Conservation (phyloP, 2,329 filamentous ascomycete genomes). For the Fusarium sp. region DNA sequence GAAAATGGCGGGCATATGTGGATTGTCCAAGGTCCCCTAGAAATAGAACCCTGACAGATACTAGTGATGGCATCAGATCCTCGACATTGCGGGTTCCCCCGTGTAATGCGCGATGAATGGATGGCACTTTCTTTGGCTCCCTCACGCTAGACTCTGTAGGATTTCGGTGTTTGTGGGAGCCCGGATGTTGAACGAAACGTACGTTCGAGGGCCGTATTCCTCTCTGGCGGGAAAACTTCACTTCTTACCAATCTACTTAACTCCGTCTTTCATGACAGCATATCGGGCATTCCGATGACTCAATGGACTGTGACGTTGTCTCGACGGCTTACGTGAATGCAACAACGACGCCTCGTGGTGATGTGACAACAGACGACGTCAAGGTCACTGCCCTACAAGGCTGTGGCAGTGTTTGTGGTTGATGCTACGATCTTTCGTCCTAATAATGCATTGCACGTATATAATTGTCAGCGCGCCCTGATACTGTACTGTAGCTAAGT, state of each 20-base stretch:
- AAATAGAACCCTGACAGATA: conserved; percentile 21
- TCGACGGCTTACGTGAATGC: conserved; percentile 24
- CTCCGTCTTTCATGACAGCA: conserved; percentile 26
- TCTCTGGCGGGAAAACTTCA: not conserved
- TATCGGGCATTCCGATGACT: conserved; percentile 24
- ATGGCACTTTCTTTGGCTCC: conserved; percentile 25
- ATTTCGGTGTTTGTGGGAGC: conserved; percentile 14
- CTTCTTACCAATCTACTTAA: conserved; percentile 18
- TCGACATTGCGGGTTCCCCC: conserved; percentile 5
- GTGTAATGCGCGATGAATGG: conserved; percentile 6
- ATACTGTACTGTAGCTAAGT: not conserved
- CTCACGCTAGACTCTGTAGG: conserved; percentile 19
- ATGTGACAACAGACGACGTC: conserved; percentile 22
- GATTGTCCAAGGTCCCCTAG: conserved; percentile 28
- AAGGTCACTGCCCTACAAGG: conserved; percentile 27
- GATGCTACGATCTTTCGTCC: conserved; percentile 26
- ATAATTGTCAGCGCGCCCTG: conserved; percentile 15
- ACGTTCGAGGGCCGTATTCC: conserved; percentile 7
- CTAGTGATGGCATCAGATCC: conserved; percentile 12
- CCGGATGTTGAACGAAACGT: conserved; percentile 11
- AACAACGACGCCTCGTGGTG: conserved; percentile 10
- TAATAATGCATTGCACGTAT: not conserved
- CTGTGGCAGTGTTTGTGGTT: conserved; percentile 12
- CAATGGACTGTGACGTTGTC: not conserved
- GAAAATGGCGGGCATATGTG: not conserved